Evolutionary conservation across 352 stramenopile species (phyloP).

Genomic region (Discostella stelligera): DNA sequence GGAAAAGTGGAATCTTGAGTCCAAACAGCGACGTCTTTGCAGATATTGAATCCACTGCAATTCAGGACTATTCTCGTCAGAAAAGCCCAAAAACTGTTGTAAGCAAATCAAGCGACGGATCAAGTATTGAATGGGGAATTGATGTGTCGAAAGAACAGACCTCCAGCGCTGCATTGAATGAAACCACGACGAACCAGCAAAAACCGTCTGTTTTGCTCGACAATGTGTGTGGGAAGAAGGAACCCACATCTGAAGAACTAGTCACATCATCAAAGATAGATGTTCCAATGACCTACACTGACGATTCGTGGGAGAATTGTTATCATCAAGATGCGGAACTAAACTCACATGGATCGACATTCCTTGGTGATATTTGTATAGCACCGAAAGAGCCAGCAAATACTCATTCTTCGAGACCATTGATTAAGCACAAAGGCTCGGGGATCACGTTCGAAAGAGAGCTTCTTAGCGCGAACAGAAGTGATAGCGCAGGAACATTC

Average conservation of each 20-base stretch:
- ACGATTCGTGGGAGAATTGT: conserved; percentile 12
- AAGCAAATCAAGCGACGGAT: conserved; percentile 22
- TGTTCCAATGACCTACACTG: conserved; percentile 24
- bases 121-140: conserved; percentile 30
- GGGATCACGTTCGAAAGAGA: conserved; percentile 16
- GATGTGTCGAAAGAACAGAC: conserved; percentile 15
- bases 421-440: conserved; percentile 4
- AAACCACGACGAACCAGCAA: conserved; percentile 21
- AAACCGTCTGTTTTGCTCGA: conserved; percentile 14
- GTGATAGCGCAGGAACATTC: conserved; percentile 12
- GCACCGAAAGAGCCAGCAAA: conserved; percentile 4
- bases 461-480: conserved; percentile 11
- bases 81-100: conserved; percentile 8
- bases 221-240: background rate
- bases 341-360: conserved; percentile 9
- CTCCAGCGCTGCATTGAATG: conserved; percentile 19
- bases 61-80: background rate
- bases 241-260: background rate
- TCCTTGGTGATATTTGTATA: conserved; percentile 15
- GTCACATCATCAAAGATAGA: background rate
- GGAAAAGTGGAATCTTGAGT: conserved; percentile 13
- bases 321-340: background rate
- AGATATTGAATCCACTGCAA: background rate
- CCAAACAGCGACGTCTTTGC: conserved; percentile 7
- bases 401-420: conserved; percentile 8